These are phyloP conservation scores for Talaromyces pinophilus DNA, from an alignment of 2,329 filamentous ascomycete genomes.

Conservation along the genomic window DNA sequence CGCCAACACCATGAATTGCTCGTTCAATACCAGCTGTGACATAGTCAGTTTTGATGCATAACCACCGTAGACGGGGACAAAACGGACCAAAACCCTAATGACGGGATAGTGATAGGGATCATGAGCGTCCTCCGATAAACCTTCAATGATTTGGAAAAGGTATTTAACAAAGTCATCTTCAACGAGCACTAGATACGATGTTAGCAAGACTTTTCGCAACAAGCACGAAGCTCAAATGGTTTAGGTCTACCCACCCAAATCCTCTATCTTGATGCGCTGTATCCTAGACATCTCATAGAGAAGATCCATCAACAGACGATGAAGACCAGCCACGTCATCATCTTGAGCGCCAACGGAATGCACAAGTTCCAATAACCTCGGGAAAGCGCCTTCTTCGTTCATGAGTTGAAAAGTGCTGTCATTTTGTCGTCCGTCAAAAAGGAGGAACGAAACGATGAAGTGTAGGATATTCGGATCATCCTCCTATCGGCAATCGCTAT, in stretches of 20 bases:
- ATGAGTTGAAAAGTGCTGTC: constrained; percentile 82
- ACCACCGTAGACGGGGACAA: neutral
- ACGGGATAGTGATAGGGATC: constrained; percentile 96
- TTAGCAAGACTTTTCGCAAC: neutral
- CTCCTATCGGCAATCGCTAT: constrained; percentile 61
- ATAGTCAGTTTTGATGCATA: constrained; percentile 21
- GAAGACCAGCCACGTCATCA: constrained; percentile 59
- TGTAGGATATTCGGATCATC: constrained; percentile 80
- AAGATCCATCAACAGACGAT: constrained; percentile 80
- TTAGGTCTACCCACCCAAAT: constrained; percentile 63
- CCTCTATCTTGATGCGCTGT: constrained; percentile 73
- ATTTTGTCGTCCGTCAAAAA: constrained; percentile 80
- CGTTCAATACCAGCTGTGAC: constrained; percentile 83
- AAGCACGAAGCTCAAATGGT: neutral
- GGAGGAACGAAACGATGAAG: constrained; percentile 76
- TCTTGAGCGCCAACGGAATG: constrained; percentile 61
- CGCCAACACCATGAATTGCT: constrained; percentile 90
- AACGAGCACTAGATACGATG: constrained; percentile 50
- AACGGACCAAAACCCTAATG: constrained; percentile 81
- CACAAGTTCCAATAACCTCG: constrained; percentile 79
- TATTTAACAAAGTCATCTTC: constrained; percentile 79
- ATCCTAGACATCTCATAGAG: constrained; percentile 97
- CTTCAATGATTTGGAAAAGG: constrained; percentile 84
- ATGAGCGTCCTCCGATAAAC: constrained; percentile 78
- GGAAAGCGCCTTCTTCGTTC: constrained; percentile 82